These are phyloP conservation scores for Cutaneotrichosporon daszewskae DNA, from an alignment of 1,284 basidiomycete species.

Conservation along the genomic window DNA sequence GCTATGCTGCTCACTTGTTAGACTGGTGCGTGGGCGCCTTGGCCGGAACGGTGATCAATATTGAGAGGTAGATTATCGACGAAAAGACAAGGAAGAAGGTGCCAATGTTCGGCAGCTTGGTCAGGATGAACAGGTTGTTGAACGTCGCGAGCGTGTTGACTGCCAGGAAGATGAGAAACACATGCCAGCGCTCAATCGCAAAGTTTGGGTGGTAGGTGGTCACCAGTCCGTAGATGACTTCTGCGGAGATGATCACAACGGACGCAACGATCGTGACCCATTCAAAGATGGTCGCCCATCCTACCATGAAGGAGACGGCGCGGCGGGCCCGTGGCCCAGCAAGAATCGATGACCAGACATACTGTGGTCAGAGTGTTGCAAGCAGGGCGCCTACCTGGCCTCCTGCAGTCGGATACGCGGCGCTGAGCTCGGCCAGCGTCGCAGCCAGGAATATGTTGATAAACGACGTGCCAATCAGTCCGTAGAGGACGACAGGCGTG, in stretches of 20 bases:
- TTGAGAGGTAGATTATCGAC: slow-evolving; percentile 1
- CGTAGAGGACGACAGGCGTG: slow-evolving; percentile 3
- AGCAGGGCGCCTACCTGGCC: neutral
- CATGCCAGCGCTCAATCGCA: slow-evolving; percentile 16
- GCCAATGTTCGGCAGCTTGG: slow-evolving; percentile 4
- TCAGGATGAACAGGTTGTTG: slow-evolving; percentile 11
- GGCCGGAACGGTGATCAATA: slow-evolving; percentile 16
- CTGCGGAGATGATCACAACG: slow-evolving; percentile 12
- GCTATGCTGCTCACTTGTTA: neutral
- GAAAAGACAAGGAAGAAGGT: slow-evolving; percentile 9
- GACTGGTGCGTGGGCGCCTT: slow-evolving; percentile 1
- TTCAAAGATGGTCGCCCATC: slow-evolving; percentile 12
- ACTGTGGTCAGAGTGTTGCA: neutral
- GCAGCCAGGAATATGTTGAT: slow-evolving; percentile 1
- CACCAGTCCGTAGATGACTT: slow-evolving; percentile 10
- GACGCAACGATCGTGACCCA: slow-evolving; percentile 14
- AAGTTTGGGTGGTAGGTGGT: slow-evolving; percentile 11
- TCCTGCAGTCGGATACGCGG: slow-evolving; percentile 1
- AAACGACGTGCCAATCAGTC: slow-evolving; percentile 1
- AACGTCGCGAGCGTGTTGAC: slow-evolving; percentile 9
- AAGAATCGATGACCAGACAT: slow-evolving; percentile 15
- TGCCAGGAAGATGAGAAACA: slow-evolving; percentile 14
- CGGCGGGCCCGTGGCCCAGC: slow-evolving; percentile 7
- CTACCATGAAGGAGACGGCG: slow-evolving; percentile 13
- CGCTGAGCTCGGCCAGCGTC: neutral